phyloP scores from a whole-genome alignment of 2,329 filamentous ascomycete species.

The Dactylellina leptospora region DNA sequence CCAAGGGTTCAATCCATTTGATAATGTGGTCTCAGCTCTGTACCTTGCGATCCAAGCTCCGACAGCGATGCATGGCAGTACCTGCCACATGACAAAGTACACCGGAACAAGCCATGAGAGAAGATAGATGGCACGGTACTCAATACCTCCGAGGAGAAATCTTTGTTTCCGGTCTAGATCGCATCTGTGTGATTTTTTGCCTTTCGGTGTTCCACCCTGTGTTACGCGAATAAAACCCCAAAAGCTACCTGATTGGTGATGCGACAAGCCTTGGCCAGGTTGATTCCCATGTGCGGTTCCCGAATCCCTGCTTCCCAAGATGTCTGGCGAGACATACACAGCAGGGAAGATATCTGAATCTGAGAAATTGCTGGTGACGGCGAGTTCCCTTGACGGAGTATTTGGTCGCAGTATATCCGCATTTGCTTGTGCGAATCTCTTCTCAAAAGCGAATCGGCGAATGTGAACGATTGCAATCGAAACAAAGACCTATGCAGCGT shows the following conservation, averaged over 20 bases:
- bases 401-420: conserved; percentile 23
- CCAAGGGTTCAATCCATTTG: conserved; percentile 72
- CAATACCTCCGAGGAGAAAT: conserved; percentile 69
- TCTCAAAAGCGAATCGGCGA: conserved; percentile 67
- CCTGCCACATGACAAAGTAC: conserved; percentile 70
- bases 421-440: conserved; percentile 67
- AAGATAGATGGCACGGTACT: conserved; percentile 71
- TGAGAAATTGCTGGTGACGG: background rate
- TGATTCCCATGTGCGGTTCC: background rate
- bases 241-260: conserved; percentile 27
- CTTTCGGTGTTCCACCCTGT: conserved; percentile 9
- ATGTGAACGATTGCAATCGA: conserved; percentile 48
- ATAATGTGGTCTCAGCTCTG: conserved; percentile 63
- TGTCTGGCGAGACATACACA: too few relatives aligned
- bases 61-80: conserved; percentile 68
- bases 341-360: background rate
- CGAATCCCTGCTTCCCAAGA: conserved; percentile 5
- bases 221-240: background rate
- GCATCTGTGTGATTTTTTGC: conserved; percentile 21
- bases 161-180: conserved; percentile 66
- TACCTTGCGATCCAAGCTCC: conserved; percentile 70
- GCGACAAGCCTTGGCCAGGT: conserved; percentile 8
- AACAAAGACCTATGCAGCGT: conserved; percentile 40
- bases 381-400: conserved; percentile 12
- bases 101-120: conserved; percentile 69